Base-by-base conservation (phyloP, 805 yeast genomes). In the Kazachstania psychrophila region DNA sequence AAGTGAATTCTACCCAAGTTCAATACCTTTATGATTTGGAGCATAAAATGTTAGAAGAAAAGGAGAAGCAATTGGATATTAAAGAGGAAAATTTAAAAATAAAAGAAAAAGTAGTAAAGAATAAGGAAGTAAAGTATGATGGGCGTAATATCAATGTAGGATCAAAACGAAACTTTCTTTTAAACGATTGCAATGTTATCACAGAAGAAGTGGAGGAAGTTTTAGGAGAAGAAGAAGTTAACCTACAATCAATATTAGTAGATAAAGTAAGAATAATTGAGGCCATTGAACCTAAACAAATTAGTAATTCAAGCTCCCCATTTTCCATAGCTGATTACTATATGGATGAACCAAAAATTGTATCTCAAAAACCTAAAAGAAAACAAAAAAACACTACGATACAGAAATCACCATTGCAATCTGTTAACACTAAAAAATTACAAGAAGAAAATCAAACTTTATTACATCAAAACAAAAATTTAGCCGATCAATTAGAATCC, bases 31-130 rank as follows among this genome's bases (percentile, higher is more conserved):
- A 34, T 23, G 10, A 23, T 16, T 3, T 20, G 14, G 33, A 34
- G 18, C 14, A 25, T 6, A 13, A 16, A 17, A 7, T 29, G 15
- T 29, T 41, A 9, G 34, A 27, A 17, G 38, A 32, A 23, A 34
- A 28, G 16, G 38, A 38, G 19, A 22, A 29, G n/a, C 10, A 5
- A 15, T 9, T 38, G 12, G 32, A 28, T 16, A n/a, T 15, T n/a
- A 29, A 33, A 31, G 27, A 38, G 33, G 31, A 31, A 13, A 33
- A 35, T n/a, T 23, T 41, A 22, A 28, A 37, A 9, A 28, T 18
- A 10, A 36, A 36, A 15, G 39, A 35, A 15, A 24, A 30, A 32
- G 14, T 17, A 16, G 23, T 41, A 18, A n/a, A 19, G 14, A 17
- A 38, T 15, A 38, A 33, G 19, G 37, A 38, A 27, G 13, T 10